Evolutionary conservation across 495 filamentous ascomycete genomes (phyloP), one percentile per base, ranked within the genome.

Genomic region (Aspergillus coremiiformis): DNA sequence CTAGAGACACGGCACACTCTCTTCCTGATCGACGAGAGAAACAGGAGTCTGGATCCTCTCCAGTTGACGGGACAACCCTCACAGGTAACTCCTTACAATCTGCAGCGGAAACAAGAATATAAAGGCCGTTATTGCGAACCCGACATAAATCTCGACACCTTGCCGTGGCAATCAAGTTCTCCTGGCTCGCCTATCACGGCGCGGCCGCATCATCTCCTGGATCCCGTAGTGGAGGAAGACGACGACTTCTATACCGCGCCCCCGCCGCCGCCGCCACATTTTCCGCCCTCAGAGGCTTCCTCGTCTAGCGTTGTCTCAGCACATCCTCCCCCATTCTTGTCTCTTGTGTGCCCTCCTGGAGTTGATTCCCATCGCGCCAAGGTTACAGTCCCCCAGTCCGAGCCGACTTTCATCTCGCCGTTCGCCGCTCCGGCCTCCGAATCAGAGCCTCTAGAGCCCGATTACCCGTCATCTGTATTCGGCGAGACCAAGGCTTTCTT

Each of bases 401-500:
- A 70, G 49, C 75, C 81, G 45, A 73, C 76, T 59, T 77, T 81
- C 26, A 21, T 53, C 44, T 84, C 86, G 57, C 81, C 82, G 10
- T 85, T 78, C 61, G 68, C 70, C 56, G 64, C 75, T 42, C 60
- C 63, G 49, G 58, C 64, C 22, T 61, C 67, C 47, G 60, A 68
- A 49, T 66, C 69, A 44, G 71, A 68, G 55, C 53, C 64, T 47
- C 52, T 66, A 50, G 61, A 83, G 64, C 72, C 80, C 49, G 68
- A 73, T 51, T 63, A 74, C 39, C 74, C 68, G 32, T 74, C 77
- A 66, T 78, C 64, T 53, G 70, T 81, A 56, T 78, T 86, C 63
- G 84, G 82, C 49, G 89, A 93, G 57, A 90, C 88, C 62, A 93
- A 95, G 72, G 84, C 85, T 56, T 87, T 84, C 26, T 83, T 93